Base-by-base conservation (phyloP, 2,329 filamentous ascomycete genomes). In the Hirsutella minnesotensis region DNA sequence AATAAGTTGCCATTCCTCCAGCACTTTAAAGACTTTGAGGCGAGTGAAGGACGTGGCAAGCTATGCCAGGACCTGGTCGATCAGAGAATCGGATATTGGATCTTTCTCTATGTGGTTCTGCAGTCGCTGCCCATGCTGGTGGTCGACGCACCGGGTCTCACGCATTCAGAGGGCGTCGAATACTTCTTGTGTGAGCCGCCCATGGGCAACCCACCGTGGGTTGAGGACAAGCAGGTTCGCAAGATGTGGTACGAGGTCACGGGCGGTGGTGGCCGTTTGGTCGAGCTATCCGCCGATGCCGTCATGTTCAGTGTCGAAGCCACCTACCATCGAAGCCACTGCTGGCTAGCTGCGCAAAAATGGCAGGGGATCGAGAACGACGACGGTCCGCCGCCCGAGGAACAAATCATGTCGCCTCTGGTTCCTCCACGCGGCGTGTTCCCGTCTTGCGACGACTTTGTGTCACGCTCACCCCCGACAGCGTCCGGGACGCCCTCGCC, bases 151-250 rank as follows among this genome's bases (percentile, higher is more conserved):
- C 82, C 83, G 0, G 79, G 74, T 9, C 64, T 89, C 37, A 73
- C 72, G 42, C 80, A 73, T 57, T 82, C 77, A 0, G 76, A 86
- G 40, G 80, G 75, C 2, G 82, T 86, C 3, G 86, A 90, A 58
- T 87, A 90, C 62, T 92, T 90, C 65, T 68, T 90, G 22, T 89
- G 85, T 59, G 73, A 86, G 56, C 77, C 83, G 4, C 81, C 84
- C 0, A 75, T 83, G 54, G 81, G 81, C 16, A 79, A 80, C 43
- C 70, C 78, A 0, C 85, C 86, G 1, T 92, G 86, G 86, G 69
- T 80, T 43, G 81, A 83, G 42, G 75, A 76, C 31, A 68, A 71
- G 29, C 67, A 77, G 39, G 73, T 81, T 13, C 73, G 75, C 51
- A 79, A 79, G 64, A 77, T 79, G 53, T 86, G 83, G 83, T 86